Conservation (phyloP, 192 early-diverging fungal species). For the Backusella parvicylindrica region DNA sequence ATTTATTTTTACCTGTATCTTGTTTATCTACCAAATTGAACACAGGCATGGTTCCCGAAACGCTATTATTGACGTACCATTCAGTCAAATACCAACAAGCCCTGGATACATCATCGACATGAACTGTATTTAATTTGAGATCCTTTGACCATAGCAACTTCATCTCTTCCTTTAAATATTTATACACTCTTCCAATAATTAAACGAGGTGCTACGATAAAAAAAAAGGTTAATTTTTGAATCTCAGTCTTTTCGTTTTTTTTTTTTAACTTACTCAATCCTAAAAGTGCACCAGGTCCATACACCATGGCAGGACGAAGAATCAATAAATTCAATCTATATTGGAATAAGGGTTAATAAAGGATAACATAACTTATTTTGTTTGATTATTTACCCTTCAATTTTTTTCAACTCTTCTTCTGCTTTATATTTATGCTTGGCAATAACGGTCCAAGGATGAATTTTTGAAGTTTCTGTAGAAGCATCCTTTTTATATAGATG, state of each 20-base stretch:
- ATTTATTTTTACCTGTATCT: constrained; percentile 89
- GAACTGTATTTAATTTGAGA: constrained; percentile 91
- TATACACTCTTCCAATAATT: constrained; percentile 89
- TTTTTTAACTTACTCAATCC: constrained; percentile 67
- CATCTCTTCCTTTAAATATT: constrained; percentile 82
- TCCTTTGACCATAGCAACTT: constrained; percentile 92
- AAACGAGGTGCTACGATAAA: constrained; percentile 74
- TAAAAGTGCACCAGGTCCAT: constrained; percentile 75
- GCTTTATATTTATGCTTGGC: constrained; percentile 77
- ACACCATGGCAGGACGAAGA: constrained; percentile 83
- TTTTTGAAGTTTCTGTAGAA: constrained; percentile 52
- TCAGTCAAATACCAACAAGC: constrained; percentile 58
- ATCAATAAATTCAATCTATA: constrained; percentile 75
- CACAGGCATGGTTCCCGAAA: constrained; percentile 36
- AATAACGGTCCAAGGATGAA: constrained; percentile 80
- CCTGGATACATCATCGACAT: constrained; percentile 77
- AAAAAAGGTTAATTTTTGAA: constrained; percentile 2
- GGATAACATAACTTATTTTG: not conserved
- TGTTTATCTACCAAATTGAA: constrained; percentile 87
- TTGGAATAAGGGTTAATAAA: not conserved
- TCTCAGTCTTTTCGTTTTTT: not conserved
- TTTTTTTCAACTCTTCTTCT: constrained; percentile 75
- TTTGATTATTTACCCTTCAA: constrained; percentile 55
- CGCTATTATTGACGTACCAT: constrained; percentile 50
- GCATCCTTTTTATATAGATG: constrained; percentile 1